Base-by-base conservation (phyloP, 2,329 filamentous ascomycete species). In the Aspergillus pseudoviridinutans region DNA sequence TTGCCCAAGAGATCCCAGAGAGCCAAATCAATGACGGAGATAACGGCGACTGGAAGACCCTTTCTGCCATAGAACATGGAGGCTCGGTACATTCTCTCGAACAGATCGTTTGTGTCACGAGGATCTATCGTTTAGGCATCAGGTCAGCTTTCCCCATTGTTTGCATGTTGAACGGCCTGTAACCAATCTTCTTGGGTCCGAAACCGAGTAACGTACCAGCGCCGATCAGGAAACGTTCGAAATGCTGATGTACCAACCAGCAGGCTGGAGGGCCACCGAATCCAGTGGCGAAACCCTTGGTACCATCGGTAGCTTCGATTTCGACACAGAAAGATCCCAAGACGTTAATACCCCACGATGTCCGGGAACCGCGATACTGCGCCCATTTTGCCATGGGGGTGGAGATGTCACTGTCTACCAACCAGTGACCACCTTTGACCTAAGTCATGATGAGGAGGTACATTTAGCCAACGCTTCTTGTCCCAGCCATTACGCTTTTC, bases 61-160 rank as follows among this genome's bases (percentile, higher is more conserved):
- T 97, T 97, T 64, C 92, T 88, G 60, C 92, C 92, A 71, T 97
- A 97, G 80, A 96, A 97, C 90, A 96, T 95, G 65, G 91, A 95
- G 1, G 84, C 90, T 59, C 92, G 87, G 80, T 96, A 97, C 92
- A 97, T 96, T 74, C 95, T 91, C 79, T 97, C 92, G 72, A 95
- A 97, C 29, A 97, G 80, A 61, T 92, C 84, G 76, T 96, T 96
- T 54, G 91, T 95, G 71, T 97, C 91, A 66, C 92, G 84, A 10
- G 92, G 92, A 73, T 97, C 92, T 85, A 61, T 47, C n/a, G 42
- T 56, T 38, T 50, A 50, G 50, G 20, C 25, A 32, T 5, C 57
- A 51, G 28, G 35, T 50, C 6, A 8, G 35, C 56, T 25, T 49
- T 9, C 25, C 4, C 8, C 17, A 14, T 12, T 44, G 10, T 5